Evolutionary conservation across 768 basidiomycete genomes (phyloP).

Genomic region (Chiua virens): DNA sequence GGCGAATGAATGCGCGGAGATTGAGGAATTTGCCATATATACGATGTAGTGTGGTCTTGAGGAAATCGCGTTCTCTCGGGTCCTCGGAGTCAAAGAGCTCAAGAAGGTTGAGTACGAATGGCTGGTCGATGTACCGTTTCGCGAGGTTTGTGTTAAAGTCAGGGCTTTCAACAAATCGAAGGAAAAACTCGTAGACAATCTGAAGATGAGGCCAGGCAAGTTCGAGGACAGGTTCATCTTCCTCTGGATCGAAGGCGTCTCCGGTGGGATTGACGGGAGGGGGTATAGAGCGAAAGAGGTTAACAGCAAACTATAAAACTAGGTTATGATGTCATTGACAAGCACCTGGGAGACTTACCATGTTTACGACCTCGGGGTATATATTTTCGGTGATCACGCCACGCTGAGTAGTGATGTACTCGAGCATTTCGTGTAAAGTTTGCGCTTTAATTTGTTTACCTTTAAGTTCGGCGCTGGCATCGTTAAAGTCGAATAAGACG

Average conservation of each 20-base stretch:
- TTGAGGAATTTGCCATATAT: slow-evolving; percentile 99
- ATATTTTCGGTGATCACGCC: slow-evolving; percentile 94
- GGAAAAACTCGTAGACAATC: slow-evolving; percentile 99
- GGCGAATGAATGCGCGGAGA: slow-evolving; percentile 95
- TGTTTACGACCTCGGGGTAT: slow-evolving; percentile 98
- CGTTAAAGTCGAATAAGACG: slow-evolving; percentile 98
- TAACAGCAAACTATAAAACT: slow-evolving; percentile 80
- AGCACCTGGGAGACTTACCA: slow-evolving; percentile 58
- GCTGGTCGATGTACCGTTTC: slow-evolving; percentile 95
- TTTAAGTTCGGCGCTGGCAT: slow-evolving; percentile 91
- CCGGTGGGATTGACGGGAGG: slow-evolving; percentile 98
- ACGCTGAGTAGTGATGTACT: slow-evolving; percentile 96
- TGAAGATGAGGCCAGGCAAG: slow-evolving; percentile 99
- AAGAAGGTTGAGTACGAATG: slow-evolving; percentile 92
- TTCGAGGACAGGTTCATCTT: slow-evolving; percentile 98
- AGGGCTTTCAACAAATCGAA: slow-evolving; percentile 94
- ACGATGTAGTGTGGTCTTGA: slow-evolving; percentile 97
- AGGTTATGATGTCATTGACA: slow-evolving; percentile 2
- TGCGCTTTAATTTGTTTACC: slow-evolving; percentile 99
- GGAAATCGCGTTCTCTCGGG: slow-evolving; percentile 97
- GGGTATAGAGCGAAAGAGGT: slow-evolving; percentile 99
- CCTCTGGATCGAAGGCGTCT: slow-evolving; percentile 98
- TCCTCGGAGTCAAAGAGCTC: slow-evolving; percentile 99
- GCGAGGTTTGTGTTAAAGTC: slow-evolving; percentile 99
- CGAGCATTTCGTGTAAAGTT: slow-evolving; percentile 96